Base-by-base conservation (phyloP, 805 yeast genomes). In the Teunomyces panamensis region DNA sequence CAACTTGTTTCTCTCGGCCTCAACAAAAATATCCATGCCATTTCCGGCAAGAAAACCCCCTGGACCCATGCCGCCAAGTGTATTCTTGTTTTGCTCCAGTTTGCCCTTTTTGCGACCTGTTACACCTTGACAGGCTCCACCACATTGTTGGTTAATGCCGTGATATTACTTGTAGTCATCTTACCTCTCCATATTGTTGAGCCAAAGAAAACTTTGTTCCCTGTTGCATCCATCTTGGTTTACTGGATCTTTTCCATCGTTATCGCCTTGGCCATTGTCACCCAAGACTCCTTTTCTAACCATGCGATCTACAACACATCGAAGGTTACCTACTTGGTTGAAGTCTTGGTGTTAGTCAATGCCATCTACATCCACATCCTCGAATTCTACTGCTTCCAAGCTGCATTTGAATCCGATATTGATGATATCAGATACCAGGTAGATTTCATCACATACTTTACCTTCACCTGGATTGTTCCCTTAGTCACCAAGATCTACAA, bases 401-500 rank as follows among this genome's bases (percentile, higher is more conserved):
- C 67, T 0, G 47, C 58, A 5, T 47, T 50, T 4, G 64, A 62
- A 39, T 47, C 69, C 64, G 64, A 60, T 39, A 44, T 45, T 9
- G 49, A 52, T 39, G 52, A 61, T 8, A 27, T 42, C 20, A 24
- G 34, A 29, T 11, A 42, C 34, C 24, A 44, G 24, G 52, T 57
- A 32, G 62, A 63, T 51, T 34, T 67, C 39, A 57, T 60, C 35
- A 47, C 58, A 6, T 43, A 48, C 14, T 45, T 61, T 36, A 53
- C 68, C 11, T 66, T 65, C 46, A 45, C 49, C 20, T 69, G 65
- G 63, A 50, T 66, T 30, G 57, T 60, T 33, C 67, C 67, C 2
- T 49, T 60, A 24, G 60, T 69, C 35, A 45, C 51, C 29, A 48
- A 56, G 27, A 59, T 65, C 43, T 56, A 64, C 50, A 43, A 46